Base-by-base conservation (phyloP, 805 yeast species). In the Saccharomycopsis olivae region DNA sequence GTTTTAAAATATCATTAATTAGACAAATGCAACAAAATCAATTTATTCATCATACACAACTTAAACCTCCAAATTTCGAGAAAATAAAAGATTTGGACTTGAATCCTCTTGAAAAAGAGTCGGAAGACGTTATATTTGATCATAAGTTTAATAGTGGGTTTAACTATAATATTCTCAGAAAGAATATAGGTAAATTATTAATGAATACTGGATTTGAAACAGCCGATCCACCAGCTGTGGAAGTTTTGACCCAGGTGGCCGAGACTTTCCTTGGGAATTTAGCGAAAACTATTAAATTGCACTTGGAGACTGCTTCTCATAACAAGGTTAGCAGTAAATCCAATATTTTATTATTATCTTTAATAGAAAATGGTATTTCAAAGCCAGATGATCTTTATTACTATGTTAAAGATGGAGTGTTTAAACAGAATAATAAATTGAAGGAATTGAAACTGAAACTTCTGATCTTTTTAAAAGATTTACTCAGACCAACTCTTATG, bases 141-240 rank as follows among this genome's bases (percentile, higher is more conserved):
- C 49, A 48, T 30, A 57, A 65, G 9, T 63, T 67, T 53, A 69
- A 69, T 41, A 66, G 65, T n/a, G 73, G 69, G 2, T 66, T 86
- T 11, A 80, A 87, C 8, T 73, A 69, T 50, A 65, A 75, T 1
- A 74, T 83, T 0, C 60, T 92, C 62, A 68, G 74, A 48, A 75
- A 81, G 49, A 72, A 79, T 30, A 73, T 84, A 0, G 72, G 88
- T 15, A 85, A 86, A 46, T 62, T 92, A 15, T 75, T 84, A 1
- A 89, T 92, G 97, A 79, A 85, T 30, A 77, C 80, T 32, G 98
- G 98, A 0, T 92, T 84, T 62, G 97, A 92, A 60, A 64, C 81
- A 1, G 72, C 94, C 0, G 85, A 84, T 49, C 74, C 80, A 10
- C 64, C 68, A 35, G 96, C 96, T 4, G 69, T 84, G 19, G 80